phyloP scores from a whole-genome alignment of 1,139 yeast species.

The Taiozyma sp. region DNA sequence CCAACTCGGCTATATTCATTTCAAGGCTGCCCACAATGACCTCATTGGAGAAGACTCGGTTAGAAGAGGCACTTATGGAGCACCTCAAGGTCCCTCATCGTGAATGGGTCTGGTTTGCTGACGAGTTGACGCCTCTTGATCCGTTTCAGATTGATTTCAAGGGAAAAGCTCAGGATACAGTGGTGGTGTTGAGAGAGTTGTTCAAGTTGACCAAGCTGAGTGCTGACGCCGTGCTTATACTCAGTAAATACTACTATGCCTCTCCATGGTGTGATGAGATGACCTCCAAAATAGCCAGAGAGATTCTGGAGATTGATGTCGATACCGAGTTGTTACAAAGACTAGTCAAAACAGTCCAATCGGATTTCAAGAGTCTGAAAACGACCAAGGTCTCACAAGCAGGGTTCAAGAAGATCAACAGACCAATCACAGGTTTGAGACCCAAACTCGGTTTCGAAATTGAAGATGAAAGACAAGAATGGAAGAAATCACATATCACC shows the following conservation, averaged over 20 bases:
- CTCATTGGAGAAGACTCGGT: background rate
- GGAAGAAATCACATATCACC: slow-evolving; percentile 14
- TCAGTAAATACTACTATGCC: slow-evolving; percentile 4
- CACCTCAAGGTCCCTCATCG: slow-evolving; percentile 6
- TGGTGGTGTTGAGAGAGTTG: slow-evolving; percentile 2
- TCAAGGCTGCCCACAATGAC: background rate
- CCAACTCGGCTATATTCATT: slow-evolving; percentile 1
- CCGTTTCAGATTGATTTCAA: slow-evolving; percentile 11
- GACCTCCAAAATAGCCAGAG: background rate
- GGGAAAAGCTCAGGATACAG: background rate
- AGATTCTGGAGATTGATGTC: background rate
- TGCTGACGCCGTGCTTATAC: background rate
- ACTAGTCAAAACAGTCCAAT: slow-evolving; percentile 3
- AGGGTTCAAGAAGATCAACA: slow-evolving; percentile 14
- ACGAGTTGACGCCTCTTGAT: slow-evolving; percentile 13
- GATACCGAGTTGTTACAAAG: background rate
- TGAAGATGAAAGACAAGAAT: slow-evolving; percentile 14
- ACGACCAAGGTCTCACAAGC: slow-evolving; percentile 12
- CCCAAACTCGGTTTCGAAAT: slow-evolving; percentile 12
- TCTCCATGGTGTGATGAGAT: slow-evolving; percentile 18
- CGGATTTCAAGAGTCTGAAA: slow-evolving; percentile 4
- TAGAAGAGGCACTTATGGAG: background rate
- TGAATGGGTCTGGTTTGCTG: slow-evolving; percentile 20
- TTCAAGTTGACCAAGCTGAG: background rate
- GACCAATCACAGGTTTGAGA: slow-evolving; percentile 3